A percentile compares a stretch with the other conserved stretches of the same genome.
Evolutionary conservation across 108 stramenopile species (phyloP).

Genomic region (Seminavis robusta): DNA sequence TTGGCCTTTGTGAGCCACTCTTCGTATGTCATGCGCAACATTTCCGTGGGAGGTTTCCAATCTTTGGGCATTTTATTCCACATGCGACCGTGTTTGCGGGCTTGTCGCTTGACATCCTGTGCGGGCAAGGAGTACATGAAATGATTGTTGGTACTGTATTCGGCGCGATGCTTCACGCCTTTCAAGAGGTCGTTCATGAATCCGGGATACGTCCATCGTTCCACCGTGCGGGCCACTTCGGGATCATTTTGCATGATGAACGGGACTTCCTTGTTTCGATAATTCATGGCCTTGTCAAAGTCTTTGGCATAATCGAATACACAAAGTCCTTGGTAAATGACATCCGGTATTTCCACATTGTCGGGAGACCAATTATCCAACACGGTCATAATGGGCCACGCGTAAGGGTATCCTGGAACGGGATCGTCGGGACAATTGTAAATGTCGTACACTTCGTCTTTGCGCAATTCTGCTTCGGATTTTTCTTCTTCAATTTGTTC

Average conservation of each 20-base stretch:
- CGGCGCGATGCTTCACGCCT: slow-evolving; percentile 52
- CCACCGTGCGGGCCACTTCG: slow-evolving; percentile 64
- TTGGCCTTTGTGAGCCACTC: slow-evolving; percentile 87
- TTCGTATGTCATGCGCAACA: slow-evolving; percentile 72
- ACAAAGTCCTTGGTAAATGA: slow-evolving; percentile 75
- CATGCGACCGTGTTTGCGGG: not conserved
- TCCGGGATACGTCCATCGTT: slow-evolving; percentile 79
- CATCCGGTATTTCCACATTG: slow-evolving; percentile 22
- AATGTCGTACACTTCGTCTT: too few relatives aligned
- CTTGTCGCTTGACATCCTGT: slow-evolving; percentile 13
- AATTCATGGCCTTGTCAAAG: slow-evolving; percentile 73
- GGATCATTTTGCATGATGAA: slow-evolving; percentile 95
- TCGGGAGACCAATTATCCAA: slow-evolving; percentile 53
- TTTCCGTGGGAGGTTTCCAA: slow-evolving; percentile 80
- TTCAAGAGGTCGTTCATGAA: slow-evolving; percentile 75
- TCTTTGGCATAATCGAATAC: slow-evolving; percentile 85
- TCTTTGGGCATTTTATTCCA: slow-evolving; percentile 33
- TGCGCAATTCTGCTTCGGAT: too few relatives aligned
- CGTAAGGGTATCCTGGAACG: slow-evolving; percentile 65
- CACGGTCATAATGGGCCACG: slow-evolving; percentile 62
- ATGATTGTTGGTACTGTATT: slow-evolving; percentile 86
- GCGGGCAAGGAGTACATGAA: slow-evolving; percentile 92
- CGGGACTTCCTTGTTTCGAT: slow-evolving; percentile 91
- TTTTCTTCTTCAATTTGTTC: too few relatives aligned
- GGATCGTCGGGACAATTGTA: slow-evolving; percentile 79